A percentile compares a stretch with the other conserved stretches of the same genome.
phyloP scores from a whole-genome alignment of 164 flowering plant genomes.

The Macadamia integrifolia region DNA sequence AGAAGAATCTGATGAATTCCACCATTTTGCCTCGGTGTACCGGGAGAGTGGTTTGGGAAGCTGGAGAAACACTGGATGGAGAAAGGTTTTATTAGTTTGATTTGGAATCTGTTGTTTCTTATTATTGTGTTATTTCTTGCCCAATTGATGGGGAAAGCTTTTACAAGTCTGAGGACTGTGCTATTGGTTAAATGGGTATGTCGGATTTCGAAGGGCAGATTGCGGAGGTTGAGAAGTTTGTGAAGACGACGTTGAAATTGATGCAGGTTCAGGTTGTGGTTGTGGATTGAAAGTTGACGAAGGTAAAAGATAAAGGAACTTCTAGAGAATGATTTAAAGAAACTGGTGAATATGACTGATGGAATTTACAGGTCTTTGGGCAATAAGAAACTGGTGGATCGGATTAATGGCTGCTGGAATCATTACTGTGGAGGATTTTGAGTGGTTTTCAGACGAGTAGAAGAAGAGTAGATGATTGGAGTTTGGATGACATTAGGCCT shows the following conservation, averaged over 20 bases:
- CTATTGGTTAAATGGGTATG: conserved; percentile 14
- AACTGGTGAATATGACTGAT: background rate
- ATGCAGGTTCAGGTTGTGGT: conserved; percentile 72
- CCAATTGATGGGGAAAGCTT: conserved; percentile 38
- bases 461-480: conserved; percentile 22
- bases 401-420: conserved; percentile 25
- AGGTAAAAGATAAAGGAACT: conserved; percentile 15
- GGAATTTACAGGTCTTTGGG: no score
- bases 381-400: conserved; percentile 16
- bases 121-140: conserved; percentile 17
- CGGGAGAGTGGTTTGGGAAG: conserved; percentile 22
- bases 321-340: conserved; percentile 28
- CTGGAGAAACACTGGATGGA: conserved; percentile 49
- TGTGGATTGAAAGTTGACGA: conserved; percentile 29
- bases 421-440: conserved; percentile 50
- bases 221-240: conserved; percentile 45
- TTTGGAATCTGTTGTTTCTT: conserved; percentile 52
- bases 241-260: conserved; percentile 51
- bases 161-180: conserved; percentile 15
- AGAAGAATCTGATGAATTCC: conserved; percentile 21
- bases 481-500: conserved; percentile 53
- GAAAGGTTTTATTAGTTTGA: conserved; percentile 47
- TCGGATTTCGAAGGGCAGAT: conserved; percentile 54
- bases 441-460: conserved; percentile 38
- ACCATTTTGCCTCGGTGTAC: conserved; percentile 33